A percentile compares a stretch with the other conserved stretches of the same genome.
phyloP scores from a whole-genome alignment of 176 grass and related monocot species.

The Coix lacrymajobi region DNA sequence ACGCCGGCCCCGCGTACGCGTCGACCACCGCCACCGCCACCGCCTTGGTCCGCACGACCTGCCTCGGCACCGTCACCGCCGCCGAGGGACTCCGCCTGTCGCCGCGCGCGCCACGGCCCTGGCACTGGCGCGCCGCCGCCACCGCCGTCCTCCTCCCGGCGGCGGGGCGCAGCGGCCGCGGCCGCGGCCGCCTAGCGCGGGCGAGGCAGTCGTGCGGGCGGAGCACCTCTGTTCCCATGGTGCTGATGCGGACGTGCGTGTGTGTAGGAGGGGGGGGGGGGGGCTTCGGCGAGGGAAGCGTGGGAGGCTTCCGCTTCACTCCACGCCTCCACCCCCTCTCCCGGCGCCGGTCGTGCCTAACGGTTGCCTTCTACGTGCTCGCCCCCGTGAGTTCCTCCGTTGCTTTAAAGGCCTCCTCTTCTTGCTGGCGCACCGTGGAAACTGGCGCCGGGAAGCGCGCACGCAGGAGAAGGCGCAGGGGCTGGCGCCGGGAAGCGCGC shows the following conservation, averaged over 20 bases:
- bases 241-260: background rate
- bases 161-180: conserved; percentile 11
- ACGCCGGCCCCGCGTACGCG: conserved; percentile 43
- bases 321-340: conserved; percentile 46
- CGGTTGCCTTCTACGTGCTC: conserved; percentile 8
- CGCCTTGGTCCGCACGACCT: conserved; percentile 17
- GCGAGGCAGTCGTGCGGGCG: conserved; percentile 33
- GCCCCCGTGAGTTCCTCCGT: background rate
- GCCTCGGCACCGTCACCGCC: background rate
- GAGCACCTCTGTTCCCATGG: conserved; percentile 42
- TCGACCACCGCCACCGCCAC: background rate
- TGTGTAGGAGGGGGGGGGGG: background rate
- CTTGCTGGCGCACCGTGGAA: background rate
- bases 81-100: background rate
- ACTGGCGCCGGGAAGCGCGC: no score
- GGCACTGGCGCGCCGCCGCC: background rate
- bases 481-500: background rate
- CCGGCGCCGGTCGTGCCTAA: conserved; percentile 18
- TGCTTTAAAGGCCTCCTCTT: conserved; percentile 9
- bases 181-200: conserved; percentile 18
- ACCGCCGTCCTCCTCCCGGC: background rate
- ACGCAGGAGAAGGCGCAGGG: no score
- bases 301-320: conserved; percentile 35
- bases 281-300: conserved; percentile 23
- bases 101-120: background rate